phyloP scores from a whole-genome alignment of 2,329 filamentous ascomycete genomes.

The Blastomyces silverae region DNA sequence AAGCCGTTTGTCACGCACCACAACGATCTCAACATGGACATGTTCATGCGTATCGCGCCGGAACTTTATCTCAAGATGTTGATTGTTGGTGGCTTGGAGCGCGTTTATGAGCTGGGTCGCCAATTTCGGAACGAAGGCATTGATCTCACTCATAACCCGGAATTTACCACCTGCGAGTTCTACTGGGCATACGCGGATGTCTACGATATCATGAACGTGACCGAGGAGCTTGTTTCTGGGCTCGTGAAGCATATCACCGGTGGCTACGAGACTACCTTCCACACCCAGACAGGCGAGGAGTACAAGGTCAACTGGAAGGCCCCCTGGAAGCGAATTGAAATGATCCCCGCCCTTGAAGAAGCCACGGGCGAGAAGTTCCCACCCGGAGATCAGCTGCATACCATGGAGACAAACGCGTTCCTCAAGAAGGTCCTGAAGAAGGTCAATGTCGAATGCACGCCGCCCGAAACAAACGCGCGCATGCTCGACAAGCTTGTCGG shows the following conservation, averaged over 20 bases:
- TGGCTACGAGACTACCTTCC: conserved; percentile 75
- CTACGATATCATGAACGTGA: conserved; percentile 83
- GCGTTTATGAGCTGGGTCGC: conserved; percentile 91
- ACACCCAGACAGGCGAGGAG: conserved; percentile 75
- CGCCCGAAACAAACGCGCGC: conserved; percentile 84
- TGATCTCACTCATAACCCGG: conserved; percentile 92
- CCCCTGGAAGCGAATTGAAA: conserved; percentile 88
- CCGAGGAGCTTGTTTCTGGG: conserved; percentile 85
- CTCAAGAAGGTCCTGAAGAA: conserved; percentile 78
- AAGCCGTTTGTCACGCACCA: conserved; percentile 93
- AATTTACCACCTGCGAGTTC: conserved; percentile 97
- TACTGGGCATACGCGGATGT: conserved; percentile 92
- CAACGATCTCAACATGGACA: conserved; percentile 90
- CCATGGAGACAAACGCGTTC: conserved; percentile 80
- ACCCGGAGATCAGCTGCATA: conserved; percentile 80
- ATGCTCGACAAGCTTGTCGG: conserved; percentile 95
- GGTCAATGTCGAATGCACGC: conserved; percentile 80
- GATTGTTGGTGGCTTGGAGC: conserved; percentile 86
- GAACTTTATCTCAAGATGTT: conserved; percentile 96
- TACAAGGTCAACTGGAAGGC: conserved; percentile 94
- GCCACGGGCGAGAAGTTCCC: conserved; percentile 91
- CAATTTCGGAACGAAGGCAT: conserved; percentile 93
- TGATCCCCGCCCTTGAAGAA: conserved; percentile 90
- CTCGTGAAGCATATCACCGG: conserved; percentile 86
- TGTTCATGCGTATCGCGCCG: conserved; percentile 91